Conservation (phyloP, 768 basidiomycete genomes). For the Russula brevipes region DNA sequence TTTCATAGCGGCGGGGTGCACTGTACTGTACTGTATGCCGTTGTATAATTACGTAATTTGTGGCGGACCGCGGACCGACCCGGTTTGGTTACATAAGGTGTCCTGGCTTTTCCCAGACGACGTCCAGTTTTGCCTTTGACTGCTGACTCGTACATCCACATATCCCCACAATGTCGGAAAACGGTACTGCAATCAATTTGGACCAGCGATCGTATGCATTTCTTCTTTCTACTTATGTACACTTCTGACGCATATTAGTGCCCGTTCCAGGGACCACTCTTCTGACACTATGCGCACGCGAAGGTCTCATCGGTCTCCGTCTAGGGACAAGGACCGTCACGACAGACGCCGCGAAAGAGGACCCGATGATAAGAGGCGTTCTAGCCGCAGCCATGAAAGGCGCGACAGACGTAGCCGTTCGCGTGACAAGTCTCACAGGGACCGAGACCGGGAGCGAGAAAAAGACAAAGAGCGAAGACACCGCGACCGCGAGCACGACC, state of each 20-base stretch:
- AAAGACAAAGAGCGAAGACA: slow-evolving; percentile 36
- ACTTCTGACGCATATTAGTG: slow-evolving; percentile 16
- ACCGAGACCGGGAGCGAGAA: slow-evolving; percentile 47
- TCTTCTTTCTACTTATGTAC: not conserved
- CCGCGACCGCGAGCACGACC: slow-evolving; percentile 44
- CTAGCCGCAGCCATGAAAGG: slow-evolving; percentile 54
- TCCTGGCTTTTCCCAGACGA: not conserved
- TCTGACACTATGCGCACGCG: slow-evolving; percentile 70
- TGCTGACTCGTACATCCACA: not conserved
- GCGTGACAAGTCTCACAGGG: slow-evolving; percentile 39
- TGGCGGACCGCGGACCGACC: not conserved
- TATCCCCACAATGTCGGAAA: slow-evolving; percentile 20
- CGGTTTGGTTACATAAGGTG: slow-evolving; percentile 14
- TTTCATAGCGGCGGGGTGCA: too few relatives aligned
- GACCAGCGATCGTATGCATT: slow-evolving; percentile 25
- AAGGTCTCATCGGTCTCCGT: slow-evolving; percentile 67
- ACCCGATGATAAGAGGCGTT: slow-evolving; percentile 51
- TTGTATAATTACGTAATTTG: slow-evolving; percentile 8
- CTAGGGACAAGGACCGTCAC: slow-evolving; percentile 55
- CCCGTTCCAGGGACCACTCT: slow-evolving; percentile 63
- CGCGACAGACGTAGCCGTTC: slow-evolving; percentile 39
- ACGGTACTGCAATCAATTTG: slow-evolving; percentile 15
- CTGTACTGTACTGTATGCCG: too few relatives aligned
- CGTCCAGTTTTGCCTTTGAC: slow-evolving; percentile 9
- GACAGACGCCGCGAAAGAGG: slow-evolving; percentile 52